These are phyloP conservation scores for Ascochyta koolunga DNA, from an alignment of 2,329 filamentous ascomycete genomes.

Conservation along the genomic window DNA sequence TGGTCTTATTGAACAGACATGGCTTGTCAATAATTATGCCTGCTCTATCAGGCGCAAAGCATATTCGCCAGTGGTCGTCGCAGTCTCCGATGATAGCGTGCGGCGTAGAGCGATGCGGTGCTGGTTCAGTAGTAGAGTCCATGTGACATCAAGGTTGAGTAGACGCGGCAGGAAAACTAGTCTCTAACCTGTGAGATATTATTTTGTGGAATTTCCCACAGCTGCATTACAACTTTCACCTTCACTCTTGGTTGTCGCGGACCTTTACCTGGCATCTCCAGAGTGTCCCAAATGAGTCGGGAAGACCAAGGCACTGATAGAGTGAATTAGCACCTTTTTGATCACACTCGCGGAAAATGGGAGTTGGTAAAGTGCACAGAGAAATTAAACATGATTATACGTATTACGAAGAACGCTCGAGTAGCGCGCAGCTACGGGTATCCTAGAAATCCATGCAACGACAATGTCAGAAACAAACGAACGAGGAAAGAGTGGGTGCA, in stretches of 20 bases:
- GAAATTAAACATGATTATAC: neutral
- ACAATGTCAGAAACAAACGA: neutral
- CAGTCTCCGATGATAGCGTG: neutral
- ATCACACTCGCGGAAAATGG: neutral
- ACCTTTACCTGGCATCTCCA: no score
- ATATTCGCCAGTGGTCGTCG: neutral
- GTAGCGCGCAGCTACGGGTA: slow-evolving; percentile 15
- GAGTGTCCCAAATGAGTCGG: no score
- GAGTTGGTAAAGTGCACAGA: neutral
- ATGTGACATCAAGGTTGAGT: neutral
- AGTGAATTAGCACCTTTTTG: neutral
- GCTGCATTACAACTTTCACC: no score
- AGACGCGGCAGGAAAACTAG: neutral
- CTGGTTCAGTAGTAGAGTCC: neutral
- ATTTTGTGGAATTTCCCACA: no score
- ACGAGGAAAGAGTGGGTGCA: neutral
- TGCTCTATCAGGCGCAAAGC: neutral
- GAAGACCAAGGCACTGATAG: no score
- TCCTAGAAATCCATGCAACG: slow-evolving; percentile 4
- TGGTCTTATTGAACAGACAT: neutral
- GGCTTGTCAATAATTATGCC: neutral
- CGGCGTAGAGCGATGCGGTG: neutral
- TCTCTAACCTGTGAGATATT: no score
- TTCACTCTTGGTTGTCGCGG: no score
- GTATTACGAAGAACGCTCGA: neutral